Evolutionary conservation across 1,139 yeast genomes (phyloP).

Genomic region (Taphrina confusa): DNA sequence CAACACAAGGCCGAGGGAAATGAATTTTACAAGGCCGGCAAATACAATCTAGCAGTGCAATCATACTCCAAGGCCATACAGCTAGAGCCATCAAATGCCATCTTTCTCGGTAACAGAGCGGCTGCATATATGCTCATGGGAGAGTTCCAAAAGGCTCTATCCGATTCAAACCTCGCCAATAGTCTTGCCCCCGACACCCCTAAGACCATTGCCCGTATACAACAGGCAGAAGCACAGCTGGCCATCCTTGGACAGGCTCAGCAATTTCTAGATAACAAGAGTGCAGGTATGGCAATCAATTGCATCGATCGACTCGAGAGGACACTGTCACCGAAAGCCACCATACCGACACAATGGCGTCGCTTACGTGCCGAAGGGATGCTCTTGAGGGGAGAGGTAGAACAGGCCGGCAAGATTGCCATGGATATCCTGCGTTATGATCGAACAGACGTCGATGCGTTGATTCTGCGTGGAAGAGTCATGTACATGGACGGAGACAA

Average conservation of each 20-base stretch:
- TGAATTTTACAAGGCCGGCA: conserved; percentile 47
- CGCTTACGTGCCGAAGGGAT: conserved; percentile 46
- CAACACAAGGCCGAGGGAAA: conserved; percentile 48
- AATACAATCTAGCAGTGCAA: conserved; percentile 47
- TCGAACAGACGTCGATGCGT: conserved; percentile 48
- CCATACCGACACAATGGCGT: conserved; percentile 48
- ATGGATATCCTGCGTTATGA: conserved; percentile 47
- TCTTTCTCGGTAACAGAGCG: conserved; percentile 74
- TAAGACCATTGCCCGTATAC: conserved; percentile 48
- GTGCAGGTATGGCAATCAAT: conserved; percentile 45
- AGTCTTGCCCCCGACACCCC: conserved; percentile 45
- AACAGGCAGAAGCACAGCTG: conserved; percentile 46
- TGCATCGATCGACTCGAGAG: conserved; percentile 49
- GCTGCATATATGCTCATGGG: conserved; percentile 67
- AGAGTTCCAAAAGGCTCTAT: conserved; percentile 60
- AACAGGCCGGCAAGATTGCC: conserved; percentile 48
- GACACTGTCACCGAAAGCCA: conserved; percentile 46
- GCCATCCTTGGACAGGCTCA: conserved; percentile 41
- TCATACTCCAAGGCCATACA: conserved; percentile 48
- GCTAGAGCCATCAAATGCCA: conserved; percentile 47
- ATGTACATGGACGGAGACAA: conserved; percentile 49
- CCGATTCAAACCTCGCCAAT: conserved; percentile 51
- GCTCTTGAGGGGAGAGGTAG: conserved; percentile 45
- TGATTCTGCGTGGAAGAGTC: conserved; percentile 48
- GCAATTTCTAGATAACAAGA: conserved; percentile 42